Conservation (phyloP, 345 rosid species). For the Schrenkiella parvula region DNA sequence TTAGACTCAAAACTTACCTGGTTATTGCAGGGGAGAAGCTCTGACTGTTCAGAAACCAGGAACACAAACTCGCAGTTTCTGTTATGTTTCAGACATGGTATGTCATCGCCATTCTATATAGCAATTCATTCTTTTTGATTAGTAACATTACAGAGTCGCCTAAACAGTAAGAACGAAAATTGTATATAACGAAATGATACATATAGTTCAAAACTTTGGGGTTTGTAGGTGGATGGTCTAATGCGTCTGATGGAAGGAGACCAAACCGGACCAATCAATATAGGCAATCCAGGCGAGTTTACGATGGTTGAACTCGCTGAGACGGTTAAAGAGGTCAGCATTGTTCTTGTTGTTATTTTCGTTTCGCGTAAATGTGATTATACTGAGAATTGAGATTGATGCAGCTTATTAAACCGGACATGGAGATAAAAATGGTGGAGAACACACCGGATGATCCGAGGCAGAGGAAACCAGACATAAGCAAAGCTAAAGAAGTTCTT, state of each 20-base stretch:
- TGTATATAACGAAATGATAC: background rate
- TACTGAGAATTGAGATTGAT: background rate
- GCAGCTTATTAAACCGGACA: constrained; percentile 77
- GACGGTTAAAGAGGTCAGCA: constrained; percentile 76
- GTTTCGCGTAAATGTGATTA: background rate
- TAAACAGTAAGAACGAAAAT: no score
- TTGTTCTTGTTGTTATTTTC: background rate
- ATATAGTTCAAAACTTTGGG: background rate
- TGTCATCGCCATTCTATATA: background rate
- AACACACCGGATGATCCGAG: constrained; percentile 97
- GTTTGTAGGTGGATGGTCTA: constrained; percentile 79
- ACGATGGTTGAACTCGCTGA: constrained; percentile 89
- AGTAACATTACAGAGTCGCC: background rate
- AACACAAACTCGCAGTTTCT: constrained; percentile 96
- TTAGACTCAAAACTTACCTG: background rate
- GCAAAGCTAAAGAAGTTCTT: constrained; percentile 73
- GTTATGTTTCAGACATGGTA: constrained; percentile 97
- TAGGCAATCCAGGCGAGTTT: constrained; percentile 95
- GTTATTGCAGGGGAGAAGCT: constrained; percentile 62
- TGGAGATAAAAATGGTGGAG: constrained; percentile 65
- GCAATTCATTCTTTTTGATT: background rate
- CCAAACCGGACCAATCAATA: constrained; percentile 85
- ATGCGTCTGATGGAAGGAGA: constrained; percentile 94
- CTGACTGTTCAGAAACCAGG: constrained; percentile 93
- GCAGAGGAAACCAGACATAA: constrained; percentile 87